These are phyloP conservation scores for Biancaea sappan DNA, from an alignment of 306 rosid genomes.

Conservation along the genomic window DNA sequence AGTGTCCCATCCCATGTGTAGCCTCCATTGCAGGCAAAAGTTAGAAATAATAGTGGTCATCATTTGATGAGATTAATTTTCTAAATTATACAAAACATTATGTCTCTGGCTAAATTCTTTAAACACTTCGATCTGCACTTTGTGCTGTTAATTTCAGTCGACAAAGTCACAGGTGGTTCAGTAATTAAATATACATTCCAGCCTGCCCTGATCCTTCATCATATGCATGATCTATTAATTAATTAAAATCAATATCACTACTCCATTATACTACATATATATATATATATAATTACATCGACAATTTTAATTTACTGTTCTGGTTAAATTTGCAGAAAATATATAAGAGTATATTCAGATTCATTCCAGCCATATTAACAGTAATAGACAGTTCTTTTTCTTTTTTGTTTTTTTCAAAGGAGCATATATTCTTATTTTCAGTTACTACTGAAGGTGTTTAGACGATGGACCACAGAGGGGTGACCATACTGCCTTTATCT, in stretches of 20 bases:
- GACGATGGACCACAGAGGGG: slow-evolving; percentile 56
- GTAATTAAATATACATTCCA: slow-evolving; percentile 42
- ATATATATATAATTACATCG: too few species aligned
- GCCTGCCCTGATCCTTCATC: slow-evolving; percentile 45
- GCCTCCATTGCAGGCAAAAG: slow-evolving; percentile 44
- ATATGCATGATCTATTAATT: slow-evolving; percentile 24
- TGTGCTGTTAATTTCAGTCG: slow-evolving; percentile 32
- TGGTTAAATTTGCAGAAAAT: slow-evolving; percentile 5
- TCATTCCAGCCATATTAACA: slow-evolving; percentile 16
- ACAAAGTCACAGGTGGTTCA: slow-evolving; percentile 31
- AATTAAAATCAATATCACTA: too few species aligned
- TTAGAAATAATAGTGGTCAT: slow-evolving; percentile 30
- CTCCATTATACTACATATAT: too few species aligned
- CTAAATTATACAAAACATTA: not conserved
- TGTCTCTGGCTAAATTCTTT: slow-evolving; percentile 26
- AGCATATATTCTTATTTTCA: slow-evolving; percentile 33
- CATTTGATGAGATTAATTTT: slow-evolving; percentile 18
- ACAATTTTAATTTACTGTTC: too few species aligned
- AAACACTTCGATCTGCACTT: slow-evolving; percentile 36
- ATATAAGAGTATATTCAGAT: slow-evolving; percentile 3
- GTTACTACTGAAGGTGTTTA: slow-evolving; percentile 42
- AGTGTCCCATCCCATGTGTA: slow-evolving; percentile 37
- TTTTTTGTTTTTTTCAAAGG: slow-evolving; percentile 31
- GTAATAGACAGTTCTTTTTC: too few species aligned
- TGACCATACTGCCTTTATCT: slow-evolving; percentile 47